Evolutionary conservation across 805 yeast genomes (phyloP).

Genomic region (Yamadazyma endophytica): DNA sequence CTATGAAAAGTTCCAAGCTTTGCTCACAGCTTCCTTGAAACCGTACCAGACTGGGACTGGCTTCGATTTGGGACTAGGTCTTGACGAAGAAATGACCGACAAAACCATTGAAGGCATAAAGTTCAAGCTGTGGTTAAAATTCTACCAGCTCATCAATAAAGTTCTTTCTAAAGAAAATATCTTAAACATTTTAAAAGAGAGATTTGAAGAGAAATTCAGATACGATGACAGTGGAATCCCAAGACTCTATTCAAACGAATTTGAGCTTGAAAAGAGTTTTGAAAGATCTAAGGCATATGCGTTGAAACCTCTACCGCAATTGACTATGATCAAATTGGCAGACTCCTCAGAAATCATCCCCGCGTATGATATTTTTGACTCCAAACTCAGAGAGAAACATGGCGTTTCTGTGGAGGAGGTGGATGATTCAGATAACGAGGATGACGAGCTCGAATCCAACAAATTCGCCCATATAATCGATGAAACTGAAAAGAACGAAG

Average conservation of each 20-base stretch:
- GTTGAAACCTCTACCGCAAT: conserved; percentile 52
- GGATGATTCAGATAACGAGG: conserved; percentile 25
- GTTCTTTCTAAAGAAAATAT: conserved; percentile 64
- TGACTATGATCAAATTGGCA: conserved; percentile 50
- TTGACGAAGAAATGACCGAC: conserved; percentile 38
- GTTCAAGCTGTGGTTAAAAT: conserved; percentile 59
- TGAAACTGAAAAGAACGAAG: conserved; percentile 52
- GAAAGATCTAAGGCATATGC: conserved; percentile 58
- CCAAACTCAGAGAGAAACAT: conserved; percentile 16
- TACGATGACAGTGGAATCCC: conserved; percentile 84
- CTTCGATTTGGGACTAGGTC: conserved; percentile 67
- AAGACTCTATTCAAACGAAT: conserved; percentile 67
- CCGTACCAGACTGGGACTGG: conserved; percentile 15
- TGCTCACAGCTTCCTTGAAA: conserved; percentile 7
- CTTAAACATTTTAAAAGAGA: conserved; percentile 62
- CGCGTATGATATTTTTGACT: conserved; percentile 42
- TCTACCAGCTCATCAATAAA: conserved; percentile 57
- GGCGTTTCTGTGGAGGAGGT: too few species aligned
- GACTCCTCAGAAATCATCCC: conserved; percentile 59
- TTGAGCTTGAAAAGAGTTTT: conserved; percentile 67
- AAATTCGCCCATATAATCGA: conserved; percentile 57
- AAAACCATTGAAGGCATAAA: conserved; percentile 41
- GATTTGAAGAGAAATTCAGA: conserved; percentile 78
- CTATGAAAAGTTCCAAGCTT: conserved; percentile 36
- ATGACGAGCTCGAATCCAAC: conserved; percentile 21